Base-by-base conservation (phyloP, 306 rosid species). In the Adenanthera pavonina region DNA sequence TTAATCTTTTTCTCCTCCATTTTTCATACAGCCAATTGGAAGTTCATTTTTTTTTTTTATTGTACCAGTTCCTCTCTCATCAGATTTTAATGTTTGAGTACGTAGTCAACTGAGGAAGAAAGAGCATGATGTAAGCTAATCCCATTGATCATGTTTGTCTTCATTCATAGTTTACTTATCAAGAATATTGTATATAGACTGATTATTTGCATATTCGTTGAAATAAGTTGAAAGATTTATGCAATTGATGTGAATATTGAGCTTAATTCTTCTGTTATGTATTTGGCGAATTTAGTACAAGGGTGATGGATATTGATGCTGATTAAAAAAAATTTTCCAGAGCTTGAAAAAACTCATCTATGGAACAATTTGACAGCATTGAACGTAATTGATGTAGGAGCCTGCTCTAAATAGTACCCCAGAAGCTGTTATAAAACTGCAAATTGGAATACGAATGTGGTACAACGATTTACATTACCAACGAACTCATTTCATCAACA, bases 111-210 rank as follows among this genome's bases (percentile, higher is more conserved):
- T 3, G 14, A 35, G 48, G 46, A 33, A 44, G 53, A 59, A 57
- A 75, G 69, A 75, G 40, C 35, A 8, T 16, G 48, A 49, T 74
- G 54, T 46, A 40, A 19, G 7, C 61, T 38, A 8, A 54, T 74
- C 19, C 9, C 36, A 44, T 46, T 41, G 51, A 36, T 15, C 49
- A 8, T 11, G 54, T n/a, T 36, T 57, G 10, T 44, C 35, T 35
- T 4, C 41, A 3, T 15, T 36, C 20, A 1, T 52, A 8, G 11
- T 9, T 0, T 75, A 12, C 47, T 3, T 33, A 13, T 61, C 3
- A 61, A 61, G 41, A 61, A 60, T 30, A 59, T 64, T 74, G 78
- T 74, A 36, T 73, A 73, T 56, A 74, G 54, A 57, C 6, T 60
- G 40, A 12, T 25, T 60, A 8, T 75, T 25, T 43, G 5, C n/a